Conservation (phyloP, 805 yeast species). For the Pichia insulana region DNA sequence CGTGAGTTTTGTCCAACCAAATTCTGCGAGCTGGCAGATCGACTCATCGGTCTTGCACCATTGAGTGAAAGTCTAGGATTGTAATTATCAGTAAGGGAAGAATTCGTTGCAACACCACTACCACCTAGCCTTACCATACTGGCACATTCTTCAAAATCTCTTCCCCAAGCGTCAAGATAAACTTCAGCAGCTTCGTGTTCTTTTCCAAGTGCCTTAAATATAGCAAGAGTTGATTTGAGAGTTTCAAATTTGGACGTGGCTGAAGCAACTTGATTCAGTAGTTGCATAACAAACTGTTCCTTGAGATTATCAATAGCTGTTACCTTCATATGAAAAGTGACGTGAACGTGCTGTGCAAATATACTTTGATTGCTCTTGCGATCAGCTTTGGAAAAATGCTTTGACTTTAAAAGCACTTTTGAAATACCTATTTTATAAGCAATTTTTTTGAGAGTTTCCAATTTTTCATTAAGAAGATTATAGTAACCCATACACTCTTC, state of each 20-base stretch:
- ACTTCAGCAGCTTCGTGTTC: slow-evolving; percentile 41
- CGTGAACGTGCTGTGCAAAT: slow-evolving; percentile 9
- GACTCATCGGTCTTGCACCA: neutral
- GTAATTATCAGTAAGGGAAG: neutral
- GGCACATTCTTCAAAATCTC: slow-evolving; percentile 38
- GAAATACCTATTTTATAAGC: slow-evolving; percentile 9
- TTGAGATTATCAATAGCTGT: slow-evolving; percentile 21
- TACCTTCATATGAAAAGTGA: slow-evolving; percentile 10
- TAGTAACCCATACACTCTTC: slow-evolving; percentile 33
- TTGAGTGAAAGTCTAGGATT: neutral
- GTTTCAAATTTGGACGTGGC: slow-evolving; percentile 14
- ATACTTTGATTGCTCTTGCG: slow-evolving; percentile 10
- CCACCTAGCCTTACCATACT: slow-evolving; percentile 47
- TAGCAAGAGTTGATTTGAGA: slow-evolving; percentile 21
- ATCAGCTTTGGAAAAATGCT: slow-evolving; percentile 13
- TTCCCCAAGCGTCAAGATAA: slow-evolving; percentile 40
- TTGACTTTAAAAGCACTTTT: slow-evolving; percentile 10
- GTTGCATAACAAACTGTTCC: slow-evolving; percentile 14
- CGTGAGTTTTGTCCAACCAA: slow-evolving; percentile 1
- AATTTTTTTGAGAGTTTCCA: slow-evolving; percentile 9
- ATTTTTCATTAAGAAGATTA: slow-evolving; percentile 17
- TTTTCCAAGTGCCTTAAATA: slow-evolving; percentile 31
- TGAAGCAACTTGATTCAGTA: slow-evolving; percentile 19
- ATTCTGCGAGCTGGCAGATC: slow-evolving; percentile 4
- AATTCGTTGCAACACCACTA: slow-evolving; percentile 36